Percentiles rank a stretch among this genome's conserved stretches.
These are phyloP conservation scores for Mariannaea elegans DNA, from an alignment of 2,329 filamentous ascomycete genomes.

Conservation along the genomic window DNA sequence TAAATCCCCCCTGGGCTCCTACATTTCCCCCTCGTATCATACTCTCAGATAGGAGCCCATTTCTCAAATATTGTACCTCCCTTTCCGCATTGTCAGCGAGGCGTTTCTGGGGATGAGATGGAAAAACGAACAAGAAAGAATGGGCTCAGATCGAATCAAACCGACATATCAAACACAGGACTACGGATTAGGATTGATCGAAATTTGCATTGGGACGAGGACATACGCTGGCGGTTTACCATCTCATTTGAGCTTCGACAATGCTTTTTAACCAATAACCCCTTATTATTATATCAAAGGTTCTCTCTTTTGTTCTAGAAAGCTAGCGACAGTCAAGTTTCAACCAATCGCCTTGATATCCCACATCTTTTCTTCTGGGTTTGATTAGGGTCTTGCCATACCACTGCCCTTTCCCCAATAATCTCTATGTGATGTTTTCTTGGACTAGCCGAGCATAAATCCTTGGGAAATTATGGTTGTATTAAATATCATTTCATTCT, in stretches of 20 bases:
- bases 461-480: conserved; percentile 30
- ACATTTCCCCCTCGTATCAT: conserved; percentile 12
- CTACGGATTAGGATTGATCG: conserved; percentile 4
- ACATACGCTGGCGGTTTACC: neutral
- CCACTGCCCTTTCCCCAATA: neutral
- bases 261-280: neutral
- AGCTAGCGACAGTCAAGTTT: conserved; percentile 3
- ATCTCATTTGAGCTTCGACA: conserved; percentile 9
- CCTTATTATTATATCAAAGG: neutral
- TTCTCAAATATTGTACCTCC: conserved; percentile 32
- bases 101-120: conserved; percentile 43
- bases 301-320: neutral
- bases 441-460: conserved; percentile 38
- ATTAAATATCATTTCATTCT: conserved; percentile 21
- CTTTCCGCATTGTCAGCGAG: conserved; percentile 45
- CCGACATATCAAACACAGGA: neutral
- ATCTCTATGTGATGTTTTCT: conserved; percentile 26
- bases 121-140: conserved; percentile 22
- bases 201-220: conserved; percentile 2
- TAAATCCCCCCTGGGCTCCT: conserved; percentile 4
- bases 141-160: conserved; percentile 19
- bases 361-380: neutral
- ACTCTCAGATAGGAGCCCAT: neutral
- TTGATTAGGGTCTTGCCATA: conserved; percentile 4
- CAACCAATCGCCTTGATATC: neutral